These are phyloP conservation scores for Nyssa sinensis DNA, from an alignment of 148 eudicot genomes.

Conservation along the genomic window DNA sequence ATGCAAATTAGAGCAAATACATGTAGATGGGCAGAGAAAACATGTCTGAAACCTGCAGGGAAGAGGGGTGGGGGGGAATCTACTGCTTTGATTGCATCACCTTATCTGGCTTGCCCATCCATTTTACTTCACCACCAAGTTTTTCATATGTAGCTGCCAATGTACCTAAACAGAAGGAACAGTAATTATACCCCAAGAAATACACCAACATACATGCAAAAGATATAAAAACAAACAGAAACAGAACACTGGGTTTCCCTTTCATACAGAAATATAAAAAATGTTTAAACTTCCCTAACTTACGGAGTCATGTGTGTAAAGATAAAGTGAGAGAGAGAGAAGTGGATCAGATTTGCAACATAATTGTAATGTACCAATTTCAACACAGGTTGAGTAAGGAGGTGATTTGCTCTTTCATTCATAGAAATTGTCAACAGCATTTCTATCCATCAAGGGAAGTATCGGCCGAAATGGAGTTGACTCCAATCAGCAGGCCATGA, in stretches of 20 bases:
- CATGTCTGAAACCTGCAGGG: background rate
- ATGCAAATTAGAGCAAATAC: background rate
- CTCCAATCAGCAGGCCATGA: too few relatives aligned
- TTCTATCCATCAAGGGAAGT: too few relatives aligned
- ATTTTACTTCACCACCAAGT: constrained; percentile 95
- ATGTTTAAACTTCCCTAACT: too few relatives aligned
- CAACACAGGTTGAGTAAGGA: too few relatives aligned
- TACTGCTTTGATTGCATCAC: constrained; percentile 26
- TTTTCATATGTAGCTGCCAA: constrained; percentile 82
- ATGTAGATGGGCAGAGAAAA: background rate
- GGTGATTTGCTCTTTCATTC: too few relatives aligned
- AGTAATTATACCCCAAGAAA: background rate
- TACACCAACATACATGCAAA: background rate
- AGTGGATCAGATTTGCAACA: too few relatives aligned
- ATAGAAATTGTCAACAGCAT: too few relatives aligned
- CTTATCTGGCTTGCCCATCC: constrained; percentile 99
- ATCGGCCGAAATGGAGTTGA: too few relatives aligned
- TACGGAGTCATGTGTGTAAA: too few relatives aligned
- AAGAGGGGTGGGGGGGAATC: background rate
- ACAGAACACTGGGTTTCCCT: background rate
- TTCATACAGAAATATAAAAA: background rate
- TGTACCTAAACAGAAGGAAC: constrained; percentile 45
- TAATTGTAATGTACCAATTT: too few relatives aligned
- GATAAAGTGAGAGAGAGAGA: too few relatives aligned
- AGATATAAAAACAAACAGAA: background rate